Percentiles rank a stretch among this genome's conserved stretches.
phyloP scores from a whole-genome alignment of 371 early-diverging fungal species.

The Parasitella parasitica region DNA sequence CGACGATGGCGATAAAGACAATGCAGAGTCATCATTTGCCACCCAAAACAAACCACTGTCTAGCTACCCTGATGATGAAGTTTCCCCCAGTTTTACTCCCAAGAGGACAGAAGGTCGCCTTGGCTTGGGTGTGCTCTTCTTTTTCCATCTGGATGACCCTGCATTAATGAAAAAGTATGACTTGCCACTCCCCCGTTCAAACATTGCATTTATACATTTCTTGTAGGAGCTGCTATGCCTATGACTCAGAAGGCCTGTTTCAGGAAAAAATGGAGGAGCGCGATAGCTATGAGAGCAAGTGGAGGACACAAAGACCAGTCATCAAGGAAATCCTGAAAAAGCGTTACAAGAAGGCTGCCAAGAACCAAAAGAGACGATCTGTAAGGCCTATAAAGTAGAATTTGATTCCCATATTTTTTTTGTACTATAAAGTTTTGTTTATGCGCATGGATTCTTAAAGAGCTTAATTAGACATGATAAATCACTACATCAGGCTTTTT shows the following conservation, averaged over 20 bases:
- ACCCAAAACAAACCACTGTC: conserved; percentile 14
- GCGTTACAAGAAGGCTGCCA: conserved; percentile 35
- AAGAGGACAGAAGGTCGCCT: conserved; percentile 20
- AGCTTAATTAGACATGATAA: too few species aligned
- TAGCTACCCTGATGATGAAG: not conserved
- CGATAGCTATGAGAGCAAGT: conserved; percentile 27
- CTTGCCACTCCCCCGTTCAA: not conserved
- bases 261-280: conserved; percentile 30
- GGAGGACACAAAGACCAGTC: conserved; percentile 28
- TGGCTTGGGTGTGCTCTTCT: conserved; percentile 43
- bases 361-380: conserved; percentile 24
- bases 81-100: conserved; percentile 7
- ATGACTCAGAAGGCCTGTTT: conserved; percentile 43
- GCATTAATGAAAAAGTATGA: conserved; percentile 38
- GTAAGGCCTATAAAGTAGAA: conserved; percentile 14
- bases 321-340: conserved; percentile 36
- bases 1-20: conserved; percentile 20
- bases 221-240: conserved; percentile 43
- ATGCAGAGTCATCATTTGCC: not conserved
- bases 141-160: conserved; percentile 42
- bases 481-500: too few species aligned
- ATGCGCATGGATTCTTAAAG: too few species aligned
- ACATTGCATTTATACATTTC: not conserved
- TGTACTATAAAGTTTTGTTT: not conserved
- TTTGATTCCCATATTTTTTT: not conserved